Base-by-base conservation (phyloP, 805 yeast species). In the Lachancea kluyveri region DNA sequence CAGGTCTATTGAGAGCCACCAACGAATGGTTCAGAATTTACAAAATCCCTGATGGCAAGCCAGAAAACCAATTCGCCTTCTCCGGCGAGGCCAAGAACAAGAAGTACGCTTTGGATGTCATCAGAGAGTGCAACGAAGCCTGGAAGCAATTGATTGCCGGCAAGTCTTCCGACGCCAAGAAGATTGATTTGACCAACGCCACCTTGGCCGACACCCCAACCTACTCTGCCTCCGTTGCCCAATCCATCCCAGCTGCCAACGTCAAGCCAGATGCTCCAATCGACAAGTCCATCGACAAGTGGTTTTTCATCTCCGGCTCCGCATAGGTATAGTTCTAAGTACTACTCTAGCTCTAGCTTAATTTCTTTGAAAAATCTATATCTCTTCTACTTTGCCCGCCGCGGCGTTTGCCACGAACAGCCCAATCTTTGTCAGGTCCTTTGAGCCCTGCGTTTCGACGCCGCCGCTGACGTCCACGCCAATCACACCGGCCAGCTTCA, bases 11-110 rank as follows among this genome's bases (percentile, higher is more conserved):
- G 56, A 83, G 94, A 59, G 82, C 95, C 45, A 92, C 97, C 37
- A 79, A 87, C 62, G 94, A 84, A 65, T 92, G 98, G 98, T 92
- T 92, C 78, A 82, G 94, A 62, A 87, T 88, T 64, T 92, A 92
- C 78, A 92, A 92, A 66, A 74, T 87, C 48, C 96, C 98, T 34
- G 98, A 90, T 61, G 98, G 97, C 41, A 92, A 92, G 73, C 95
- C 95, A 52, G 84, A 77, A 65, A 92, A 92, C 67, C 82, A 81
- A 64, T 90, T 92, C 61, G 97, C 96, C n/a, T 87, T 86, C 77
- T 73, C 84, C 40, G 98, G 96, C 45, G 86, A 83, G 60, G 85
- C 86, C 70, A 83, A 83, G 65, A 77, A 78, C 72, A 83, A 75
- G 68, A 70, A 74, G 53, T 87, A 88, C 57, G 94, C 98, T 38